phyloP scores from a whole-genome alignment of 345 rosid genomes.

The Moringa oleifera region DNA sequence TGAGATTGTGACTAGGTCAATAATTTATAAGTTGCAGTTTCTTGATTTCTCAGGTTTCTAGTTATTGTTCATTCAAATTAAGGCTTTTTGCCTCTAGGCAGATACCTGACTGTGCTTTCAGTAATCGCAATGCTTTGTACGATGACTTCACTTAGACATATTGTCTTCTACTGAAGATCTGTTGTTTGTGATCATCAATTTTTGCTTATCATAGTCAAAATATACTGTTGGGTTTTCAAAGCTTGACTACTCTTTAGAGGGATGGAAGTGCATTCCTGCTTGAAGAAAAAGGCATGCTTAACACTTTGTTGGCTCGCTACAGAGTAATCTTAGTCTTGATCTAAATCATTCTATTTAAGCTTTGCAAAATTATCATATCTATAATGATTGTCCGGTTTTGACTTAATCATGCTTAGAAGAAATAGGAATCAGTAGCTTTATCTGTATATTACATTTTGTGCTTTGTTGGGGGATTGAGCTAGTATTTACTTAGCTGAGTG shows the following conservation, averaged over 20 bases:
- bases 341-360: no score
- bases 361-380: no score
- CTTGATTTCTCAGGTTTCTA: background rate
- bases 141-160: background rate
- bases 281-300: background rate
- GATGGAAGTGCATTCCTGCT: background rate
- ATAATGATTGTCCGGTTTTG: background rate
- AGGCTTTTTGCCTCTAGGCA: background rate
- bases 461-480: background rate
- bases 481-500: background rate
- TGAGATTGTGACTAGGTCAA: background rate
- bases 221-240: background rate
- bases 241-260: background rate
- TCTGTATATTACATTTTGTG: background rate
- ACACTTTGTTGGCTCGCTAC: background rate
- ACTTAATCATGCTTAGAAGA: background rate
- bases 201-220: background rate
- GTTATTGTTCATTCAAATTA: background rate
- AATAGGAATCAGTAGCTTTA: background rate
- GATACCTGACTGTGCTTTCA: background rate
- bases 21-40: background rate
- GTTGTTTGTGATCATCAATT: background rate
- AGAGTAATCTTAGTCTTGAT: background rate
- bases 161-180: background rate
- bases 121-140: background rate